Conservation (phyloP, 331 rosid species). For the Cydonia oblonga region DNA sequence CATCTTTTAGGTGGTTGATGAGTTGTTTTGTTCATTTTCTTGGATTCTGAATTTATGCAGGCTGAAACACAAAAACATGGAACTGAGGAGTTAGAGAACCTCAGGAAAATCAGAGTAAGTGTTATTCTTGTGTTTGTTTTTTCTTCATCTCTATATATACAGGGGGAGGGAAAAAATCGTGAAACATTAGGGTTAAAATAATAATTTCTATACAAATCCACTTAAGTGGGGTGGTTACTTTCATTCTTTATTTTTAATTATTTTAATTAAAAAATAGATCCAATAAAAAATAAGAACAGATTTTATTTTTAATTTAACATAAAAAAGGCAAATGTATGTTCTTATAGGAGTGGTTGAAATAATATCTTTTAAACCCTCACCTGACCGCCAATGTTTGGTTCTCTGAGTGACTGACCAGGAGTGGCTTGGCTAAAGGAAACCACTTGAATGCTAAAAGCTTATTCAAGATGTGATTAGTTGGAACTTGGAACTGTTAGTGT, state of each 20-base stretch:
- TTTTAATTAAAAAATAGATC: too few relatives aligned
- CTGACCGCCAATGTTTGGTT: not conserved
- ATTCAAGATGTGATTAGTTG: not conserved
- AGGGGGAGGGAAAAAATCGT: too few relatives aligned
- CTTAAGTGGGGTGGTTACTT: too few relatives aligned
- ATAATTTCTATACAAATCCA: too few relatives aligned
- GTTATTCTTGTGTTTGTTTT: not conserved
- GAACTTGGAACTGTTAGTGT: not conserved
- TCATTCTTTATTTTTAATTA: too few relatives aligned
- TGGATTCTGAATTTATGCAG: constrained; percentile 32
- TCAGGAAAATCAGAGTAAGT: constrained; percentile 81
- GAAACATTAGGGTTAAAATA: too few relatives aligned
- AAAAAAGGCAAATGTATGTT: too few relatives aligned
- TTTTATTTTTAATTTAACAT: too few relatives aligned
- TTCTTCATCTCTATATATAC: too few relatives aligned
- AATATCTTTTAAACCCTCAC: not conserved
- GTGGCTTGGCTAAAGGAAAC: not conserved
- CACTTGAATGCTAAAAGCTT: not conserved
- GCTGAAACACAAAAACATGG: constrained; percentile 89
- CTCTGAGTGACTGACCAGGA: not conserved
- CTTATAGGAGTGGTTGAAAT: not conserved
- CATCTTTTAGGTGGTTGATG: not conserved
- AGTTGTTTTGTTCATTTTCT: constrained; percentile 2
- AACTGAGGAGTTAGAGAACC: constrained; percentile 67
- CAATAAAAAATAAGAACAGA: too few relatives aligned